Conservation (phyloP, 75 land plant genomes). For the Pinus taeda region DNA sequence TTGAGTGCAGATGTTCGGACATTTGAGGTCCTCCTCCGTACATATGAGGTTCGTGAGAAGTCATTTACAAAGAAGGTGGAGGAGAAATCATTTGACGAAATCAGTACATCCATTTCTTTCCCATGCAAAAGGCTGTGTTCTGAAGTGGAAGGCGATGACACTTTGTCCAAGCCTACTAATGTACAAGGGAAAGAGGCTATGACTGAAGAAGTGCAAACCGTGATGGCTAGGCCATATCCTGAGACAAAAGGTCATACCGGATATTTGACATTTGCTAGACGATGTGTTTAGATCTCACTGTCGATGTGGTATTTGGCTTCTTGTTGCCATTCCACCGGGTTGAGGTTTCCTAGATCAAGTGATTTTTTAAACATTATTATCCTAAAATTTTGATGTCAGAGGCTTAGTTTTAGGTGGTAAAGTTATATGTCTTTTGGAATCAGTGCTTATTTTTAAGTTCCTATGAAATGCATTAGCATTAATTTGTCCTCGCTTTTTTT, state of each 20-base stretch:
- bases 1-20: constrained; percentile 70
- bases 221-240: constrained; percentile 46
- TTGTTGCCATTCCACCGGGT: not conserved
- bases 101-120: constrained; percentile 12
- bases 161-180: constrained; percentile 8
- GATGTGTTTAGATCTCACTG: constrained; percentile 2
- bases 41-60: constrained; percentile 75
- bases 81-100: constrained; percentile 7
- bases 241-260: constrained; percentile 96
- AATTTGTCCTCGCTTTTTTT: not conserved
- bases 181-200: not conserved
- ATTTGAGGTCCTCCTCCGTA: constrained; percentile 84
- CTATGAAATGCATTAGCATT: not conserved
- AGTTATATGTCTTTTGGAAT: not conserved
- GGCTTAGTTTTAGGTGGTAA: not conserved
- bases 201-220: constrained; percentile 4
- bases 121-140: constrained; percentile 47
- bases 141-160: constrained; percentile 24
- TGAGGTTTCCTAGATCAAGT: not conserved
- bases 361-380: not conserved
- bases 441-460: not conserved
- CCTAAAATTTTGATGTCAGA: not conserved
- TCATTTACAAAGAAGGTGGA: constrained; percentile 16
- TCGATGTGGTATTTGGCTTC: not conserved
- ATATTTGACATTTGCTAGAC: constrained; percentile 90